Percentiles rank a stretch among this genome's conserved stretches.
phyloP scores from a whole-genome alignment of 148 eudicot species.

The Suaeda aralocaspica region DNA sequence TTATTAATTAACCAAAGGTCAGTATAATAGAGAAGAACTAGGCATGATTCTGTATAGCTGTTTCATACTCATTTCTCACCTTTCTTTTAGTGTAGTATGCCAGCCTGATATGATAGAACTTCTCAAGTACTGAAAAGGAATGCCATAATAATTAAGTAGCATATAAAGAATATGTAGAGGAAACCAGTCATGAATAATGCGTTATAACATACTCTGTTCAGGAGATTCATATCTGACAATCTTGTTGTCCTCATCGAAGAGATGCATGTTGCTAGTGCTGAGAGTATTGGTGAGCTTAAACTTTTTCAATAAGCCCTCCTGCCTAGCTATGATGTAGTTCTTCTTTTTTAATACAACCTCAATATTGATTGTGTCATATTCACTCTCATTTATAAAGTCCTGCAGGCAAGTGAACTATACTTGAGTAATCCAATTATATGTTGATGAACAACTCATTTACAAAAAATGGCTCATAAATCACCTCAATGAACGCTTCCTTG shows the following conservation, averaged over 20 bases:
- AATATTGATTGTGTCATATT: slow-evolving; percentile 44
- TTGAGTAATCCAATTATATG: not conserved
- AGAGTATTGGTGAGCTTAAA: slow-evolving; percentile 74
- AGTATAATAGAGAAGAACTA: not conserved
- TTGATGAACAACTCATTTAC: not conserved
- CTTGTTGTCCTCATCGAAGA: slow-evolving; percentile 68
- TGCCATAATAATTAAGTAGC: not conserved
- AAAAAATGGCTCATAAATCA: slow-evolving; percentile 10
- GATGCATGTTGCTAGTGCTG: slow-evolving; percentile 93
- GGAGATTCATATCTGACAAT: slow-evolving; percentile 80
- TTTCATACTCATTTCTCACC: slow-evolving; percentile 34
- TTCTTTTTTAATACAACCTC: slow-evolving; percentile 40
- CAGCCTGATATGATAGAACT: slow-evolving; percentile 62
- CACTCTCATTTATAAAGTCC: slow-evolving; percentile 46
- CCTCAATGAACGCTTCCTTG: slow-evolving; percentile 64
- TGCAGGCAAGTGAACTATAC: slow-evolving; percentile 33
- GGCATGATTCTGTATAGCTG: not conserved
- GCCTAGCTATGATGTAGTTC: slow-evolving; percentile 50
- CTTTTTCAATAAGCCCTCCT: slow-evolving; percentile 88
- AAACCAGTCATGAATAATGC: not conserved
- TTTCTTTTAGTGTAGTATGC: slow-evolving; percentile 64
- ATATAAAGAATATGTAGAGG: not conserved
- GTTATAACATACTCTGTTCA: slow-evolving; percentile 62
- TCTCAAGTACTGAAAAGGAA: slow-evolving; percentile 65
- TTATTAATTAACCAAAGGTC: not conserved